Evolutionary conservation across 768 basidiomycete genomes (phyloP), one percentile per base, ranked within the genome.

Genomic region (Boletales sp.): DNA sequence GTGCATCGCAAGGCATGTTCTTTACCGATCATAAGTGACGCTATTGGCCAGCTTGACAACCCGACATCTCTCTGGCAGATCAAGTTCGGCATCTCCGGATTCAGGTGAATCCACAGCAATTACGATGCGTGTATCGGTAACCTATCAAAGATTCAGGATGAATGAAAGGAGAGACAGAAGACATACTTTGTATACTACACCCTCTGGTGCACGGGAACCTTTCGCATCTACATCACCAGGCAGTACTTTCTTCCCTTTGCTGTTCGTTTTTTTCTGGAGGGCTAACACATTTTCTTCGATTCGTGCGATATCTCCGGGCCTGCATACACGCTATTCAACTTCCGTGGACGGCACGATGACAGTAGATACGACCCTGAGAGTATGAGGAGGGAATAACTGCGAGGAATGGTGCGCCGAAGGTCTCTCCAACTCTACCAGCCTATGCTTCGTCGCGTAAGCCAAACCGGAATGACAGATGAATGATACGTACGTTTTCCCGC

Each of bases 41-140:
- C 85, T 92, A 58, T 97, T 97, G 12, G 93, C 93, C 2, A 95
- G 75, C 63, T 97, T 97, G 45, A 97, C 65, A 44, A 94, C 71
- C 15, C 90, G 77, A 68, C 92, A 90, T 43, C 87, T 77, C 59
- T 94, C 92, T 7, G 93, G 90, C 0, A 97, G 65, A 58, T 92
- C 87, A 12, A 90, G 70, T 43, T 90, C 87, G 40, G 82, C 78
- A 43, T 76, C 74, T 30, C 69, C 71, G 2, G 76, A 72, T 43
- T 87, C 84, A 14, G 80, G 75, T 12, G 78, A 66, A 60, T 90
- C 84, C 15, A 92, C 70, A 5, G 93, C 90, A 35, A 97, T 76
- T 11, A 91, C 81, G 42, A 97, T 86, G 47, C 82, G 80, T 0
- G 84, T 85, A 52, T 89, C 88, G 5, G 90, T 84, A 4, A 94